Base-by-base conservation (phyloP, 2,329 filamentous ascomycete species). In the Thielaviopsis musarum region DNA sequence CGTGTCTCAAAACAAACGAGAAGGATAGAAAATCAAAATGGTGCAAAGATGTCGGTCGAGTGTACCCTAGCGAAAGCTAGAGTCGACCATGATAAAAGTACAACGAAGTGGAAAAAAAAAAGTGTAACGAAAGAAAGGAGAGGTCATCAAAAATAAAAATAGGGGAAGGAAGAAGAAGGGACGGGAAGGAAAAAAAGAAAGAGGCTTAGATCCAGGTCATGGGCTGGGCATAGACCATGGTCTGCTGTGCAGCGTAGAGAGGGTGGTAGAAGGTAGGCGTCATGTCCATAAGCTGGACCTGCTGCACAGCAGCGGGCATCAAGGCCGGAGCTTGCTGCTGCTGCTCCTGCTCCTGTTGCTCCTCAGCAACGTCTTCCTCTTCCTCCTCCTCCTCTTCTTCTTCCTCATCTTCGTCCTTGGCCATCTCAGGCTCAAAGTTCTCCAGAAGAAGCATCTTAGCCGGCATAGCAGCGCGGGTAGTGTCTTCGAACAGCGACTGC, bases 361-460 rank as follows among this genome's bases (percentile, higher is more conserved):
- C 53, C 63, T 69, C 68, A 63, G 68, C 66, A 34, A 67, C 67
- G 17, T 74, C 69, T 24, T 67, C 68, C 2, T 74, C 73, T 1
- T 72, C 68, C 3, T 74, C 73, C 0, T 69, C 69, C 1, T 67
- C 70, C 0, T 74, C 71, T 2, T 75, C 74, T 0, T 77, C 73
- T 0, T 77, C 75, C 0, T 75, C 75, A 0, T 75, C 76, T 17
- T 80, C 81, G 1, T 81, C 80, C 21, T 84, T 81, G 5, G 79
- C 76, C 53, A 81, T 79, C 10, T 83, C 84, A 19, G 77, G 87
- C 69, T 81, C 84, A 86, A 78, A 91, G 0, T 86, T 87, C 68
- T 91, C 87, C 70, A 91, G 87, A 3, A 93, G 73, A 68, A 90
- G 91, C 64, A 91, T 73, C 69, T 88, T 88, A 60, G 87, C 86